Evolutionary conservation across 495 filamentous ascomycete genomes (phyloP).

Genomic region (Aspergillus diversus): DNA sequence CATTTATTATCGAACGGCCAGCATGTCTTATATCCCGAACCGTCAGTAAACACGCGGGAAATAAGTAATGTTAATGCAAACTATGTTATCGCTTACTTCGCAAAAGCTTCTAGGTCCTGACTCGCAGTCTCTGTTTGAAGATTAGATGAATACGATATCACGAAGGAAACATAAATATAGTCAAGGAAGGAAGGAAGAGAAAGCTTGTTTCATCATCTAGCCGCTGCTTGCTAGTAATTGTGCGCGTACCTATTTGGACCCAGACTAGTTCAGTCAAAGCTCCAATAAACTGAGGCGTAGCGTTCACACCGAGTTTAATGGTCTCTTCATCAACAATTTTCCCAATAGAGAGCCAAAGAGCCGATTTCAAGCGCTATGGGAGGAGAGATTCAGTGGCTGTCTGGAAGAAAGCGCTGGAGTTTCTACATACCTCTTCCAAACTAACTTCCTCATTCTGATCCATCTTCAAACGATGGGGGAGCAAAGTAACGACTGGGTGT

Average conservation of each 20-base stretch:
- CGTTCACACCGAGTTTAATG: constrained; percentile 74
- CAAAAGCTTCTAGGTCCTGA: constrained; percentile 79
- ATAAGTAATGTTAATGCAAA: neutral
- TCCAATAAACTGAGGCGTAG: constrained; percentile 93
- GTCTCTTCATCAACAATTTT: constrained; percentile 89
- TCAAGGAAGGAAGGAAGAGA: neutral
- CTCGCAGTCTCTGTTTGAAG: constrained; percentile 65
- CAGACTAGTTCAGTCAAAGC: constrained; percentile 91
- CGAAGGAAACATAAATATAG: neutral
- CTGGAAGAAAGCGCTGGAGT: constrained; percentile 2
- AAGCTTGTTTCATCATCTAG: neutral
- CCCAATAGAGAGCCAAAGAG: constrained; percentile 89
- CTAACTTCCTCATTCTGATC: constrained; percentile 42
- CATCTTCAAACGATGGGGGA: constrained; percentile 25
- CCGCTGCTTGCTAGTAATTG: neutral
- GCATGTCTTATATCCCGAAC: constrained; percentile 60
- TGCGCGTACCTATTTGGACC: constrained; percentile 75
- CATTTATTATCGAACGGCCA: constrained; percentile 77
- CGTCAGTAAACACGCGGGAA: neutral
- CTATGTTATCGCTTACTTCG: constrained; percentile 53
- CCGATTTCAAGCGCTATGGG: constrained; percentile 80
- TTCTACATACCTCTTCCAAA: constrained; percentile 42
- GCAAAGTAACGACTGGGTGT: neutral
- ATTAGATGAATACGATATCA: constrained; percentile 4
- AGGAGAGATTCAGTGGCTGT: neutral